These are phyloP conservation scores for Tympanopsis confertula DNA, from an alignment of 2,329 filamentous ascomycete species.

Conservation along the genomic window DNA sequence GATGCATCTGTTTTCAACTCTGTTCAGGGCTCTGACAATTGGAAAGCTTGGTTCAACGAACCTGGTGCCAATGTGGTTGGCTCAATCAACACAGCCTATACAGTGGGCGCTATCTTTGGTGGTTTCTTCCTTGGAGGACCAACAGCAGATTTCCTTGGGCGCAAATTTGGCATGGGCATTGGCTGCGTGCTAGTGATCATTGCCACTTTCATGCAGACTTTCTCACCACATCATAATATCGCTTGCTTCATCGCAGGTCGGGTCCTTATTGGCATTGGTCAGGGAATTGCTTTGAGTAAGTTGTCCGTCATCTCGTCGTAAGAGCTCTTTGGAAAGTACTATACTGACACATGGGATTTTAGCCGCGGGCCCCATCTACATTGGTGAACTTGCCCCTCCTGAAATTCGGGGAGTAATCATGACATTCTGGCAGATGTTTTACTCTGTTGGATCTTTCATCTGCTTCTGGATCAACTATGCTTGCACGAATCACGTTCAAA, in stretches of 20 bases:
- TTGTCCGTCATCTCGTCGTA: conserved; percentile 4
- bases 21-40: conserved; percentile 55
- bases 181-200: conserved; percentile 56
- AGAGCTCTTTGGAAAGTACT: conserved; percentile 1
- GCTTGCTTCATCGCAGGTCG: conserved; percentile 59
- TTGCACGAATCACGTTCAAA: conserved; percentile 38
- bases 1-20: conserved; percentile 67
- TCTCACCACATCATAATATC: conserved; percentile 46
- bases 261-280: conserved; percentile 58
- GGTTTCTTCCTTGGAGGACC: conserved; percentile 62
- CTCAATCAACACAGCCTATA: conserved; percentile 57
- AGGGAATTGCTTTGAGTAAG: conserved; percentile 53
- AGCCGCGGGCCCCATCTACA: conserved; percentile 61
- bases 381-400: conserved; percentile 53
- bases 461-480: conserved; percentile 57
- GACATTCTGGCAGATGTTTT: conserved; percentile 61
- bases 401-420: conserved; percentile 57
- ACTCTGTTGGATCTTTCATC: conserved; percentile 53
- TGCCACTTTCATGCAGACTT: conserved; percentile 59
- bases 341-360: conserved; percentile 4
- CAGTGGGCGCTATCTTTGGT: conserved; percentile 57
- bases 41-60: conserved; percentile 45
- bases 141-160: conserved; percentile 45
- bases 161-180: conserved; percentile 51
- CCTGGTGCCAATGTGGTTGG: conserved; percentile 28